Conservation (phyloP, 2,329 filamentous ascomycete species). For the Verticillium nubilum region DNA sequence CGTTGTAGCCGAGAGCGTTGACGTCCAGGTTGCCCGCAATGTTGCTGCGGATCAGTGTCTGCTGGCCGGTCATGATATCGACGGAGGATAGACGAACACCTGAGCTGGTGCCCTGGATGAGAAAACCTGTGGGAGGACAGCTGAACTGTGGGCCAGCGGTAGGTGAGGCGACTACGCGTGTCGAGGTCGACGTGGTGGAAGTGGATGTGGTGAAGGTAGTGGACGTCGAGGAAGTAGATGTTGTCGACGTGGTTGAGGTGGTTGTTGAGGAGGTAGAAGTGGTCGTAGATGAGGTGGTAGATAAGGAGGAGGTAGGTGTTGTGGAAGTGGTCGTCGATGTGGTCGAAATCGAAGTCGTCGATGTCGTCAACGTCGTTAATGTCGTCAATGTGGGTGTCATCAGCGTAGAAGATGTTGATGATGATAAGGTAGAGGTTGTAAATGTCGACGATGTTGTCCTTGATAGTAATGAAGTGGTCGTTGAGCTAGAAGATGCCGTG, state of each 20-base stretch:
- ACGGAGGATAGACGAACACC: constrained; percentile 9
- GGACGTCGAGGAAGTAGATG: too few species aligned
- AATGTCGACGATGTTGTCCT: too few species aligned
- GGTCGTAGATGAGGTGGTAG: too few species aligned
- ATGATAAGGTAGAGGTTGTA: too few species aligned
- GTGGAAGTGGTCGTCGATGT: neutral
- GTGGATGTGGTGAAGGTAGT: neutral
- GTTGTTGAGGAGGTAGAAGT: neutral
- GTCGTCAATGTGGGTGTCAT: neutral
- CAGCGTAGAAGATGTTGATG: too few species aligned
- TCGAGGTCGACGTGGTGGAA: neutral
- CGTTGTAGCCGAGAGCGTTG: constrained; percentile 19
- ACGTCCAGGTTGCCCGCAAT: constrained; percentile 9
- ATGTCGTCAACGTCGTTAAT: neutral
- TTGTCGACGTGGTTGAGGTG: neutral
- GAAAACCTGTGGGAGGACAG: constrained; percentile 8
- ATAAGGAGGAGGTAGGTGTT: neutral
- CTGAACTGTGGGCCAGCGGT: constrained; percentile 2
- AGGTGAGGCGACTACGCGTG: neutral
- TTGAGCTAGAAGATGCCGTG: too few species aligned
- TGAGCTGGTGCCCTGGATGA: constrained; percentile 7
- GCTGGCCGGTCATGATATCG: constrained; percentile 8
- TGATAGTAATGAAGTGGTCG: too few species aligned
- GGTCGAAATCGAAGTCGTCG: neutral
- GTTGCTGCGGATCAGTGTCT: neutral